phyloP scores from a whole-genome alignment of 257 asterid species.

The Petunia axillaris region DNA sequence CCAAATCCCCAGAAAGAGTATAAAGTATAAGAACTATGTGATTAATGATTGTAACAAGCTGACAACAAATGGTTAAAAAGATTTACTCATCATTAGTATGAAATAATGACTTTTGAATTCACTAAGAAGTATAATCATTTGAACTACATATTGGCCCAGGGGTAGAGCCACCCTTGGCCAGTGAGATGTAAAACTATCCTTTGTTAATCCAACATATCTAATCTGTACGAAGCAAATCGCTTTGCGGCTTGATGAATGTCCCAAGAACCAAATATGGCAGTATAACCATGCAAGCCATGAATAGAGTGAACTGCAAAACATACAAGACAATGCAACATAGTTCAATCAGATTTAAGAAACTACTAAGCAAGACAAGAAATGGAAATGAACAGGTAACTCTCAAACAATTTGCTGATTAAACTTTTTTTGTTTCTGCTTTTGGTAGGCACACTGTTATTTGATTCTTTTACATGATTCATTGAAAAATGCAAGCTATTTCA shows the following conservation, averaged over 20 bases:
- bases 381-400: not conserved
- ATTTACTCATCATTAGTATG: too few species aligned
- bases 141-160: not conserved
- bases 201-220: constrained; percentile 31
- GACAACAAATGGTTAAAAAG: too few species aligned
- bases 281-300: constrained; percentile 66
- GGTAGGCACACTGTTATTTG: not conserved
- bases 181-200: constrained; percentile 24
- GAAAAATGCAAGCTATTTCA: constrained; percentile 6
- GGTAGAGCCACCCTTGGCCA: too few species aligned
- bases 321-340: constrained; percentile 18
- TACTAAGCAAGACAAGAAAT: not conserved
- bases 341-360: constrained; percentile 13
- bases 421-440: not conserved
- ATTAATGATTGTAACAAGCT: too few species aligned
- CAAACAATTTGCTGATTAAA: not conserved
- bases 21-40: too few species aligned
- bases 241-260: constrained; percentile 49
- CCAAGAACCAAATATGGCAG: constrained; percentile 54
- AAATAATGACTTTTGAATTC: too few species aligned
- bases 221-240: constrained; percentile 58
- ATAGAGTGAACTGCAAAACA: constrained; percentile 62
- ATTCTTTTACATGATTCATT: constrained; percentile 6
- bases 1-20: too few species aligned
- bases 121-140: not conserved